A percentile compares a stretch with the other conserved stretches of the same genome.
Evolutionary conservation across 345 rosid genomes (phyloP).

Genomic region (Populus alba): DNA sequence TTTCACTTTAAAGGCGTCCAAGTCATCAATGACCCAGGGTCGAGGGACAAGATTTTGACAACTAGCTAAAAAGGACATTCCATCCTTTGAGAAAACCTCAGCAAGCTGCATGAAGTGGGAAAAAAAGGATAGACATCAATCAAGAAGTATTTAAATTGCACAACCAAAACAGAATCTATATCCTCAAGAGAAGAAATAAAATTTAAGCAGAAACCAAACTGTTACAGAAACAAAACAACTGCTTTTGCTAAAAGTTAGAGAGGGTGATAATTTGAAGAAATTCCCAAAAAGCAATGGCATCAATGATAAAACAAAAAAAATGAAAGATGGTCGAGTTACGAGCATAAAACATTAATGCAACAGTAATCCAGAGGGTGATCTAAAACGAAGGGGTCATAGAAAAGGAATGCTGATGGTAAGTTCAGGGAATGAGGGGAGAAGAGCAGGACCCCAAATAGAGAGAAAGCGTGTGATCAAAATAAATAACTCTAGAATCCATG

Average conservation of each 20-base stretch:
- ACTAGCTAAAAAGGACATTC: slow-evolving; percentile 94
- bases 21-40: slow-evolving; percentile 96
- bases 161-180: background rate
- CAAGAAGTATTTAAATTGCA: background rate
- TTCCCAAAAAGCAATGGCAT: background rate
- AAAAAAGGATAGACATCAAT: background rate
- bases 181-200: background rate
- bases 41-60: slow-evolving; percentile 87
- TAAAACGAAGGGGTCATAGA: background rate
- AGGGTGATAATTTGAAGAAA: background rate
- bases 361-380: background rate
- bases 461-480: background rate
- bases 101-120: slow-evolving; percentile 66
- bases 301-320: background rate
- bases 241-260: background rate
- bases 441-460: background rate
- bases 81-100: slow-evolving; percentile 91
- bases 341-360: background rate
- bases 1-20: slow-evolving; percentile 68
- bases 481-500: background rate
- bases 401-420: background rate
- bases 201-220: background rate
- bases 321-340: background rate
- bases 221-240: background rate
- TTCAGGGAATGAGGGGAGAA: background rate